These are phyloP conservation scores for Ophiorrhiza pumila DNA, from an alignment of 257 asterid genomes.

Conservation along the genomic window DNA sequence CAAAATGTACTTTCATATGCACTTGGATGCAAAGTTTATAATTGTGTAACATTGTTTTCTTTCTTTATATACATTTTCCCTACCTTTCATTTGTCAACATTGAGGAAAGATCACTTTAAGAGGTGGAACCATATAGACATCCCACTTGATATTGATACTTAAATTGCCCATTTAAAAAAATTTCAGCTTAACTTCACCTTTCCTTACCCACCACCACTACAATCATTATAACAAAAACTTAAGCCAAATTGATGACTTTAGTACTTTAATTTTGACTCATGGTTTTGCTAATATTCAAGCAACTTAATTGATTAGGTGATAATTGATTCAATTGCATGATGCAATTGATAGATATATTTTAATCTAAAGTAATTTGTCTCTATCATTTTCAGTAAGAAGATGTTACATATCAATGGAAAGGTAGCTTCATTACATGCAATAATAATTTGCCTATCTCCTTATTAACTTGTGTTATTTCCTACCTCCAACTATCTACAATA, in stretches of 20 bases:
- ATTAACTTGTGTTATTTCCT: too few species aligned
- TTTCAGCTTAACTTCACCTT: not conserved
- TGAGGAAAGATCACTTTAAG: not conserved
- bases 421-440: too few species aligned
- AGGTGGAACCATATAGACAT: not conserved
- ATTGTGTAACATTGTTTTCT: not conserved
- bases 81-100: not conserved
- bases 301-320: too few species aligned
- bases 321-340: not conserved
- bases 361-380: not conserved
- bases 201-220: not conserved
- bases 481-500: too few species aligned
- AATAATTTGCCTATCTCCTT: too few species aligned
- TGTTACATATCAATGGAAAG: too few species aligned
- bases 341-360: not conserved
- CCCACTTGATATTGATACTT: conserved; percentile 2
- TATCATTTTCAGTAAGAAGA: not conserved
- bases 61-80: not conserved
- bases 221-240: not conserved
- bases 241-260: not conserved
- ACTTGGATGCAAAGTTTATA: not conserved
- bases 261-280: not conserved
- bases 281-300: not conserved
- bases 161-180: not conserved
- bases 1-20: not conserved